Conservation (phyloP, 2,329 filamentous ascomycete species). For the Byssochlamys sp. region DNA sequence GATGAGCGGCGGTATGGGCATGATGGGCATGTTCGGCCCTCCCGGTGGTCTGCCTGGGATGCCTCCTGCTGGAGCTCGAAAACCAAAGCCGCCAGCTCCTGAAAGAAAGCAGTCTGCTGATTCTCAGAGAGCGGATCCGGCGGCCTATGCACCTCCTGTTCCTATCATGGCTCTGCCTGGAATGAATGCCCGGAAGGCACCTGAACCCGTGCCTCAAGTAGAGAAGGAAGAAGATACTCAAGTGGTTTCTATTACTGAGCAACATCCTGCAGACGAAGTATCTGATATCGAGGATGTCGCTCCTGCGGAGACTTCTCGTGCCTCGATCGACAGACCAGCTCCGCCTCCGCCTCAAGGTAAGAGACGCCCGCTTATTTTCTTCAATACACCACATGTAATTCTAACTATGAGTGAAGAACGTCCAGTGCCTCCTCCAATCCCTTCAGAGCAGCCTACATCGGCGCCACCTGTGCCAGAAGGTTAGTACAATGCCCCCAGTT, state of each 20-base stretch:
- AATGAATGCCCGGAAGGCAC: constrained; percentile 48
- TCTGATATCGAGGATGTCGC: constrained; percentile 47
- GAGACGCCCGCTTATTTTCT: constrained; percentile 7
- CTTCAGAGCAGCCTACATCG: constrained; percentile 25
- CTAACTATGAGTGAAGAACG: constrained; percentile 28
- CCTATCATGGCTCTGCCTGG: constrained; percentile 60
- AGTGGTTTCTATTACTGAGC: constrained; percentile 32
- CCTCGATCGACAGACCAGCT: constrained; percentile 34
- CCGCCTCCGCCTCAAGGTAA: constrained; percentile 46
- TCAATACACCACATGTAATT: neutral
- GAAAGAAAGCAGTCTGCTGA: constrained; percentile 21
- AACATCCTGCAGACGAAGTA: constrained; percentile 37
- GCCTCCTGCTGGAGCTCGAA: constrained; percentile 39
- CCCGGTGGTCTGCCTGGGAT: constrained; percentile 56
- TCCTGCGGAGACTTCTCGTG: constrained; percentile 22
- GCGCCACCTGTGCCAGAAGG: constrained; percentile 41
- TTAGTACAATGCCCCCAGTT: constrained; percentile 35
- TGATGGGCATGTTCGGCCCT: constrained; percentile 83
- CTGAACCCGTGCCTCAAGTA: constrained; percentile 37
- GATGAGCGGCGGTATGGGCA: constrained; percentile 95
- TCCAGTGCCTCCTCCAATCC: constrained; percentile 28
- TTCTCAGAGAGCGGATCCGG: constrained; percentile 20
- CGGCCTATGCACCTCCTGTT: constrained; percentile 33
- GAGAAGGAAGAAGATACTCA: constrained; percentile 43
- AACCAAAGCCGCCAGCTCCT: constrained; percentile 36